Percentiles rank a stretch among this genome's conserved stretches.
phyloP scores from a whole-genome alignment of 352 stramenopile species.

The Phytophthora idaei region DNA sequence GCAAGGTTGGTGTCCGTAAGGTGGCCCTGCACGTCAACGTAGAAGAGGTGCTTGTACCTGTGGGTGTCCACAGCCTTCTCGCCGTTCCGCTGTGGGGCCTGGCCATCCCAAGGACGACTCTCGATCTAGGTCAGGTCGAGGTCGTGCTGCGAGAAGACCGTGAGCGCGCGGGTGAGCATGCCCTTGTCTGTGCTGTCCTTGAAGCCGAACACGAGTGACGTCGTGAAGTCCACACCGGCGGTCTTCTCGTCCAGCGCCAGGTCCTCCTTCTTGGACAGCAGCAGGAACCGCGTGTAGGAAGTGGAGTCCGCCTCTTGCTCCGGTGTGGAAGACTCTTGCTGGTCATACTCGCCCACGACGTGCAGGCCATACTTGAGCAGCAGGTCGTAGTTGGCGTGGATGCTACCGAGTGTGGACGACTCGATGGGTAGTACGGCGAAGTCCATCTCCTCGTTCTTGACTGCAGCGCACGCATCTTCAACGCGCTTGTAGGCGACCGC shows the following conservation, averaged over 20 bases:
- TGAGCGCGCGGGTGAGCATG: conserved; percentile 67
- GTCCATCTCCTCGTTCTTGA: conserved; percentile 86
- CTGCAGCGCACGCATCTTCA: conserved; percentile 58
- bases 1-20: conserved; percentile 67
- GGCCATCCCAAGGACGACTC: conserved; percentile 64
- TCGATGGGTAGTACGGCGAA: conserved; percentile 96
- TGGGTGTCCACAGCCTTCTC: conserved; percentile 34
- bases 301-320: conserved; percentile 67
- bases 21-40: conserved; percentile 73
- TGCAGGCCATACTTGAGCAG: conserved; percentile 73
- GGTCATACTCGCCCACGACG: conserved; percentile 74
- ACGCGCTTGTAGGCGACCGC: conserved; percentile 41
- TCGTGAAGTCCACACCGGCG: conserved; percentile 61
- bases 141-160: conserved; percentile 65
- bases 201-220: conserved; percentile 79
- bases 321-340: conserved; percentile 17
- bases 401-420: conserved; percentile 95
- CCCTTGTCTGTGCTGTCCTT: conserved; percentile 62
- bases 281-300: conserved; percentile 89
- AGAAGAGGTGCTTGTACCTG: conserved; percentile 83
- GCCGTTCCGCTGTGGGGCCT: conserved; percentile 47
- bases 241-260: conserved; percentile 34
- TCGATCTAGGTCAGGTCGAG: conserved; percentile 81
- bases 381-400: conserved; percentile 96
- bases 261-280: conserved; percentile 77